phyloP scores from a whole-genome alignment of 768 basidiomycete species.

The Auricularia auricula-judae region DNA sequence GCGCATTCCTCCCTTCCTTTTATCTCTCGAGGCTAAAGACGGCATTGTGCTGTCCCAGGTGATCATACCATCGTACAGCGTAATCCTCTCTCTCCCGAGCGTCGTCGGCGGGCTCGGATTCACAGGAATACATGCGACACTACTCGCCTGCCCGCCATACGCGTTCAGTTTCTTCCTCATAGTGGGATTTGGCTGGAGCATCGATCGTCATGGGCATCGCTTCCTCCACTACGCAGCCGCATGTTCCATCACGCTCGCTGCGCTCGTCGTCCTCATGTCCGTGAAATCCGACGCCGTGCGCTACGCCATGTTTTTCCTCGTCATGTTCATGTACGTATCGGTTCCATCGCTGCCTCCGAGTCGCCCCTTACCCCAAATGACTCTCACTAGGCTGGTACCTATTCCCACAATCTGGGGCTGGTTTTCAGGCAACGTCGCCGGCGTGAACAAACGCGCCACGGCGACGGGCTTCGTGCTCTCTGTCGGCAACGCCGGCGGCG shows the following conservation, averaged over 20 bases:
- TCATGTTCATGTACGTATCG: slow-evolving; percentile 21
- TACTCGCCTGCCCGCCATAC: slow-evolving; percentile 11
- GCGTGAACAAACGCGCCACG: slow-evolving; percentile 14
- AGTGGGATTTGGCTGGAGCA: slow-evolving; percentile 9
- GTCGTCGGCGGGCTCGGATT: slow-evolving; percentile 38
- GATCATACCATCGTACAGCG: slow-evolving; percentile 8
- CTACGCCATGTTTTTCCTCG: slow-evolving; percentile 24
- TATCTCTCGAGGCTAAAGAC: background rate
- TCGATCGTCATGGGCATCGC: slow-evolving; percentile 14
- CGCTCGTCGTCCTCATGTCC: slow-evolving; percentile 21
- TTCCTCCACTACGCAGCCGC: slow-evolving; percentile 16
- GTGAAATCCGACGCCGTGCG: slow-evolving; percentile 17
- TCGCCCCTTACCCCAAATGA: background rate
- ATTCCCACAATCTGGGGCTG: slow-evolving; percentile 8
- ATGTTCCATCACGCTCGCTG: slow-evolving; percentile 11
- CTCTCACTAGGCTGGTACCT: background rate
- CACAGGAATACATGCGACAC: slow-evolving; percentile 7
- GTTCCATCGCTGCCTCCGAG: slow-evolving; percentile 1
- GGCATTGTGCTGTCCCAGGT: background rate
- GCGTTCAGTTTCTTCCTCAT: slow-evolving; percentile 6
- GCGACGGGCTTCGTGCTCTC: slow-evolving; percentile 21
- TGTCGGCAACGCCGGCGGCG: slow-evolving; percentile 23
- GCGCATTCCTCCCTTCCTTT: slow-evolving; percentile 31
- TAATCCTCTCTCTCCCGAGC: slow-evolving; percentile 31
- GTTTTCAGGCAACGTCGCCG: background rate